These are phyloP conservation scores for Polyporus arcularius DNA, from an alignment of 768 basidiomycete species.

Conservation along the genomic window DNA sequence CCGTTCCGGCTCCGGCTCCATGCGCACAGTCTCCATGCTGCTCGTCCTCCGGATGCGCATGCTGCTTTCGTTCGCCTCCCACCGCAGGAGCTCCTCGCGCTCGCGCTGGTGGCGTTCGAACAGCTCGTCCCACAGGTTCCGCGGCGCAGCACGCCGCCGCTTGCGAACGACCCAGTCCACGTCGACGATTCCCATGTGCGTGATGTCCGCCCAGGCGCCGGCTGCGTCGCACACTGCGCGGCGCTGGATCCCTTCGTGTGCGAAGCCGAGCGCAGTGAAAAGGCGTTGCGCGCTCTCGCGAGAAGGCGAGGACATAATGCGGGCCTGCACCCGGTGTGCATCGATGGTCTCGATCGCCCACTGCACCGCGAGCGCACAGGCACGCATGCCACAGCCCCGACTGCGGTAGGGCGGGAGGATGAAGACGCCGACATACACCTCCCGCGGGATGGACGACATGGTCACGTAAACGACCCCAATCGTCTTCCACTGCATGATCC, in stretches of 20 bases:
- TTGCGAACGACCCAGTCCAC: slow-evolving; percentile 25
- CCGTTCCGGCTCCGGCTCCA: neutral
- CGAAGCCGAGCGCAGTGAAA: slow-evolving; percentile 56
- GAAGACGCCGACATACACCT: slow-evolving; percentile 60
- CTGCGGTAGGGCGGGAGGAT: slow-evolving; percentile 39
- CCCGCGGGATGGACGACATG: slow-evolving; percentile 30
- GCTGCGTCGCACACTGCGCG: slow-evolving; percentile 49
- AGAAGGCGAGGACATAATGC: slow-evolving; percentile 44
- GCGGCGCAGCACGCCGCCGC: neutral
- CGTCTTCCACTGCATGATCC: slow-evolving; percentile 5
- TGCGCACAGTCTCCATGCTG: slow-evolving; percentile 22
- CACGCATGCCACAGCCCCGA: slow-evolving; percentile 48
- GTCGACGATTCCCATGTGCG: slow-evolving; percentile 27
- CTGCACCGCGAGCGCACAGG: slow-evolving; percentile 44
- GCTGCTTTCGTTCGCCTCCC: slow-evolving; percentile 18
- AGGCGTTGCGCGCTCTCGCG: slow-evolving; percentile 47
- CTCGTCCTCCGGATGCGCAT: slow-evolving; percentile 6
- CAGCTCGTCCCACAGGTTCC: slow-evolving; percentile 30
- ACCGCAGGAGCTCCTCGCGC: slow-evolving; percentile 24
- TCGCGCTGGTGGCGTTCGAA: slow-evolving; percentile 28
- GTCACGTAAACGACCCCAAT: slow-evolving; percentile 26
- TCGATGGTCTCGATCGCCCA: slow-evolving; percentile 47
- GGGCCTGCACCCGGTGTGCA: slow-evolving; percentile 54
- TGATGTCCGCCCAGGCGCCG: slow-evolving; percentile 31
- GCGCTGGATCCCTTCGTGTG: slow-evolving; percentile 63